A percentile compares a stretch with the other conserved stretches of the same genome.
Conservation (phyloP, 2,329 filamentous ascomycete genomes). For the Aureobasidium namibiae region DNA sequence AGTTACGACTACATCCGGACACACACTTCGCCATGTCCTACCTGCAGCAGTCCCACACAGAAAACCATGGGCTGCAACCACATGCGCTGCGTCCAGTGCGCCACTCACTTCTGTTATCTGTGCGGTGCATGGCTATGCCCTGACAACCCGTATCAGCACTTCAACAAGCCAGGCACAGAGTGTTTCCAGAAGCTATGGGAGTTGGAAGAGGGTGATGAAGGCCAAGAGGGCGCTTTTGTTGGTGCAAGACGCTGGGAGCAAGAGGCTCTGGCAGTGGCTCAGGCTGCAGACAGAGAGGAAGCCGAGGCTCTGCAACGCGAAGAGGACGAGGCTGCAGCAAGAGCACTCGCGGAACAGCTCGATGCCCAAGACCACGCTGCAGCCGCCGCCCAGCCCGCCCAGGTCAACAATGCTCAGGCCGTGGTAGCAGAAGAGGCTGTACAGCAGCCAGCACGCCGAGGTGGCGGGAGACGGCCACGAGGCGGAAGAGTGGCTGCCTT, state of each 20-base stretch:
- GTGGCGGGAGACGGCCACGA: background rate
- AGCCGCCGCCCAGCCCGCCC: background rate
- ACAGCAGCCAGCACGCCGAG: background rate
- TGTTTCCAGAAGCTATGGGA: slow-evolving; percentile 91
- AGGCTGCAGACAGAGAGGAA: slow-evolving; percentile 26
- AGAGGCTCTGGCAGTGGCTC: slow-evolving; percentile 28
- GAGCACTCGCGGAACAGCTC: slow-evolving; percentile 24
- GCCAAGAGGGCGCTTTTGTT: slow-evolving; percentile 34
- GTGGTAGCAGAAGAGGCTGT: background rate
- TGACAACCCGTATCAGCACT: slow-evolving; percentile 79
- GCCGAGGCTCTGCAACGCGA: slow-evolving; percentile 24
- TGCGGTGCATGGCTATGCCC: slow-evolving; percentile 81
- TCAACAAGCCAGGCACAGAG: slow-evolving; percentile 58
- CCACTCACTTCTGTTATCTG: slow-evolving; percentile 90
- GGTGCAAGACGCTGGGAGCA: slow-evolving; percentile 37
- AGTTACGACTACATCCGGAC: slow-evolving; percentile 73
- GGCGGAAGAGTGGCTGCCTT: slow-evolving; percentile 3
- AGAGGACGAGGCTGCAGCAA: slow-evolving; percentile 30
- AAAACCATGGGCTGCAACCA: slow-evolving; percentile 95
- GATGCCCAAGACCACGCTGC: background rate
- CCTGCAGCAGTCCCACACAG: slow-evolving; percentile 74
- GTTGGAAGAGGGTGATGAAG: slow-evolving; percentile 66
- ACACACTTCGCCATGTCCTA: slow-evolving; percentile 82
- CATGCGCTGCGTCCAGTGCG: slow-evolving; percentile 87
- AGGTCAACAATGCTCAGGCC: background rate